phyloP scores from a whole-genome alignment of 345 rosid species.

The Boechera divaricarpa region DNA sequence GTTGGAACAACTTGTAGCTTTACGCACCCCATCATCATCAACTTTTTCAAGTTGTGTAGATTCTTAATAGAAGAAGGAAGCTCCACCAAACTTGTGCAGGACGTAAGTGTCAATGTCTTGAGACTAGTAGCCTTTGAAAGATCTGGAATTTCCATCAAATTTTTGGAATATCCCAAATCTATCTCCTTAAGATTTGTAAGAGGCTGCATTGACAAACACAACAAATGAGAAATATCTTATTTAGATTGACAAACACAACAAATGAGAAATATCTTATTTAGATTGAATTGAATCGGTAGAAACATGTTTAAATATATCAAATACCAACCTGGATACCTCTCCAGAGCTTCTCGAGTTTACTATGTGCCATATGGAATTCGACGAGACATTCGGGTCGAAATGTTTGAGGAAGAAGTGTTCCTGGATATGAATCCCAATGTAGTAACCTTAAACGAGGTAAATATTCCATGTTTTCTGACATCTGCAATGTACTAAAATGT shows the following conservation, averaged over 20 bases:
- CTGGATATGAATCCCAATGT: constrained; percentile 30
- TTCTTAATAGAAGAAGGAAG: constrained; percentile 25
- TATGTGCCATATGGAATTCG: background rate
- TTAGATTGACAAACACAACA: background rate
- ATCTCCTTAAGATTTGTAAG: constrained; percentile 35
- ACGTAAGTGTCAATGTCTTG: background rate
- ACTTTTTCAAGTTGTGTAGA: constrained; percentile 24
- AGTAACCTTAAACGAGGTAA: constrained; percentile 27
- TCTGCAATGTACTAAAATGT: constrained; percentile 4
- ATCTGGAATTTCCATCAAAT: constrained; percentile 38
- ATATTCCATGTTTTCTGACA: constrained; percentile 23
- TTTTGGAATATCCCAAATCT: background rate
- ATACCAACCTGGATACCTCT: constrained; percentile 37
- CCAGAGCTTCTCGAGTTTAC: constrained; percentile 44
- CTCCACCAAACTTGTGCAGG: constrained; percentile 36
- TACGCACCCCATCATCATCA: constrained; percentile 10
- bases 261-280: background rate
- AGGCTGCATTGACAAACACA: constrained; percentile 15
- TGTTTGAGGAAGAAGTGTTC: background rate
- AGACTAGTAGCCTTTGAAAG: constrained; percentile 40
- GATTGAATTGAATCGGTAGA: background rate
- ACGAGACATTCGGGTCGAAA: background rate
- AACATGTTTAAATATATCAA: background rate
- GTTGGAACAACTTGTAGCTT: constrained; percentile 23
- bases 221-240: no score